These are phyloP conservation scores for Pleurostoma richardsiae DNA, from an alignment of 2,329 filamentous ascomycete species.

Conservation along the genomic window DNA sequence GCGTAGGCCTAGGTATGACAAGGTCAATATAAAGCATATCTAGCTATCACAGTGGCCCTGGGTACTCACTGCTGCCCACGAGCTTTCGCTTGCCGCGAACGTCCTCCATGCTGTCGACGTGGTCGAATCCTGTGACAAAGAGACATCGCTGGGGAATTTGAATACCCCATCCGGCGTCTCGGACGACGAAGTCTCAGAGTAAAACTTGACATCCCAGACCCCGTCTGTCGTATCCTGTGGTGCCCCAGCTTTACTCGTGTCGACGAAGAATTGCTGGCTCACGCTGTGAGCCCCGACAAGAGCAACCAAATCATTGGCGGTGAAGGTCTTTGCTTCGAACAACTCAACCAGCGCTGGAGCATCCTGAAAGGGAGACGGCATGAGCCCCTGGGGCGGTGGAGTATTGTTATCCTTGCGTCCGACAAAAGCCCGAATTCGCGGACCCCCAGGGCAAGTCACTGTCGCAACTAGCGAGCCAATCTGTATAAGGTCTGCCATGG, in stretches of 20 bases:
- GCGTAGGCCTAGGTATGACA: constrained; percentile 36
- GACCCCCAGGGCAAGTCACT: constrained; percentile 45
- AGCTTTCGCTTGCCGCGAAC: constrained; percentile 29
- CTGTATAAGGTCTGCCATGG: constrained; percentile 50
- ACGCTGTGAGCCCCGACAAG: constrained; percentile 50
- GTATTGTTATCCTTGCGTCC: constrained; percentile 38
- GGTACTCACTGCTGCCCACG: constrained; percentile 34
- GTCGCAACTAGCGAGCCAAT: constrained; percentile 42
- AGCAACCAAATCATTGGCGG: constrained; percentile 42
- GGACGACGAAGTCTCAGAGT: constrained; percentile 30
- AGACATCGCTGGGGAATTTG: constrained; percentile 35
- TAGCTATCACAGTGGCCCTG: too few species aligned
- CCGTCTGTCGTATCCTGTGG: constrained; percentile 42
- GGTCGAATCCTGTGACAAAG: constrained; percentile 27
- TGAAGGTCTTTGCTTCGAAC: constrained; percentile 46
- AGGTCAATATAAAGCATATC: too few species aligned
- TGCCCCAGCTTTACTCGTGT: constrained; percentile 27
- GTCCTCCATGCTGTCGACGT: constrained; percentile 29
- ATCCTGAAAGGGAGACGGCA: constrained; percentile 34
- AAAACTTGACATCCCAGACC: constrained; percentile 46
- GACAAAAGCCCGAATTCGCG: constrained; percentile 41
- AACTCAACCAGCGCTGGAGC: constrained; percentile 37
- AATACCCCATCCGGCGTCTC: constrained; percentile 22
- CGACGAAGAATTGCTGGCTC: constrained; percentile 39
- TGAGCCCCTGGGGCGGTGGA: constrained; percentile 33